Evolutionary conservation across 2,329 filamentous ascomycete genomes (phyloP).

Genomic region (Pseudopyricularia cyperi): DNA sequence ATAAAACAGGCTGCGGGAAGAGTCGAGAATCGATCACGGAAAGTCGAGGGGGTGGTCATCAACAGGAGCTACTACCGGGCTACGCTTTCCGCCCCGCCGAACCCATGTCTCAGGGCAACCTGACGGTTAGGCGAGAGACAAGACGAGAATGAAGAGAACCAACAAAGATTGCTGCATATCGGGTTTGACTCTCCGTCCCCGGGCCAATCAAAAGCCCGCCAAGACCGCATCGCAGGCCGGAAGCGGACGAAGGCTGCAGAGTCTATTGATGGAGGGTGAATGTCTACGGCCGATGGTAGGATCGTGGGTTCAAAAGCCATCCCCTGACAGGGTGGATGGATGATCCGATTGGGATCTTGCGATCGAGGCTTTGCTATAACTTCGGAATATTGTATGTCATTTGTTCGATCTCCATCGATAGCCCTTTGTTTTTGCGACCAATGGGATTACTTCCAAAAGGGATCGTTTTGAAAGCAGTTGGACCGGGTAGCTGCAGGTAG

Average conservation of each 20-base stretch:
- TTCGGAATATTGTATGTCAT: not conserved
- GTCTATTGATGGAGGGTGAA: not conserved
- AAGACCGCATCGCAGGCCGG: not conserved
- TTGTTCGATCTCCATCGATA: too few relatives aligned
- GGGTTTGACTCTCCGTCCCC: not conserved
- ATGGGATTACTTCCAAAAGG: too few relatives aligned
- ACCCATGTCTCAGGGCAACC: not conserved
- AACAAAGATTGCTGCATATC: not conserved
- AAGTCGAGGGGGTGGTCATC: too few relatives aligned
- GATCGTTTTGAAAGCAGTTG: too few relatives aligned
- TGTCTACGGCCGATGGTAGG: not conserved
- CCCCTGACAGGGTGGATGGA: not conserved
- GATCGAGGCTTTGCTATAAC: not conserved
- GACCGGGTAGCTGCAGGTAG: too few relatives aligned
- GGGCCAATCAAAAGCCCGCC: not conserved
- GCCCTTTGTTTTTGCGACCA: too few relatives aligned
- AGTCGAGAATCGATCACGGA: too few relatives aligned
- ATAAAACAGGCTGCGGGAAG: too few relatives aligned
- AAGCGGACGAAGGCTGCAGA: not conserved
- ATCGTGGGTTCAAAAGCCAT: not conserved
- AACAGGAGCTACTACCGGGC: not conserved
- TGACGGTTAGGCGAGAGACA: not conserved
- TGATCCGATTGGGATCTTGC: not conserved
- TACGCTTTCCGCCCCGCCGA: not conserved
- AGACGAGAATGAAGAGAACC: too few relatives aligned